These are phyloP conservation scores for Penicillium sp. DNA, from an alignment of 2,329 filamentous ascomycete genomes.

Conservation along the genomic window DNA sequence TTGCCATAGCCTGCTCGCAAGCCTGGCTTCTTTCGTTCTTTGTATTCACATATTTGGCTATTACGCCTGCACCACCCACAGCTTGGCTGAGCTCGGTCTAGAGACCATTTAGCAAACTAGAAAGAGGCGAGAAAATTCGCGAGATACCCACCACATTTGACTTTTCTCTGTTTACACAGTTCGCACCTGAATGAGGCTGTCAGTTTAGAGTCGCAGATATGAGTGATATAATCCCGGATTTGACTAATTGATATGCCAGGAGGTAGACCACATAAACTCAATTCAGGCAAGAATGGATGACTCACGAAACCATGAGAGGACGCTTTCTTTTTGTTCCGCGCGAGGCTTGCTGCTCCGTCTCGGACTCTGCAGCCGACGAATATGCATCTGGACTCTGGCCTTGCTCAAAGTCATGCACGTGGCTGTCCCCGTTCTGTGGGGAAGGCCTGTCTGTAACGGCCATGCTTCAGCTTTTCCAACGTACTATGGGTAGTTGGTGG, in stretches of 20 bases:
- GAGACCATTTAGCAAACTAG: background rate
- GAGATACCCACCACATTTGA: conserved; percentile 40
- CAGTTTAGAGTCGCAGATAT: conserved; percentile 14
- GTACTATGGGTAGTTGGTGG: background rate
- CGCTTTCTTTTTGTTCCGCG: conserved; percentile 35
- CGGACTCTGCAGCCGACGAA: conserved; percentile 34
- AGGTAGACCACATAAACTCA: no score
- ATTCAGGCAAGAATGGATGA: conserved; percentile 10
- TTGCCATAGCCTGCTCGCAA: conserved; percentile 64
- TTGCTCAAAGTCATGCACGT: conserved; percentile 22
- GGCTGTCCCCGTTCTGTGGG: conserved; percentile 21
- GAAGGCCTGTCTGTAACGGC: conserved; percentile 20
- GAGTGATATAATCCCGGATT: background rate
- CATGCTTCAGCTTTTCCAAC: conserved; percentile 28
- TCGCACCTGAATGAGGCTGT: conserved; percentile 37
- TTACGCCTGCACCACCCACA: conserved; percentile 70
- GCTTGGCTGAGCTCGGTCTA: conserved; percentile 54
- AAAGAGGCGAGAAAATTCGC: background rate
- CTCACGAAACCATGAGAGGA: conserved; percentile 37
- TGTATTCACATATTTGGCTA: conserved; percentile 63
- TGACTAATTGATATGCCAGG: no score
- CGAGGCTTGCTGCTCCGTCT: conserved; percentile 25
- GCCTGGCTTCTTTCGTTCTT: conserved; percentile 67
- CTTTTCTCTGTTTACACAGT: conserved; percentile 43
- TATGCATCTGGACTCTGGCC: conserved; percentile 32